A percentile compares a stretch with the other conserved stretches of the same genome.
These are phyloP conservation scores for Pichia sp. DNA, from an alignment of 1,139 yeast species.

Conservation along the genomic window DNA sequence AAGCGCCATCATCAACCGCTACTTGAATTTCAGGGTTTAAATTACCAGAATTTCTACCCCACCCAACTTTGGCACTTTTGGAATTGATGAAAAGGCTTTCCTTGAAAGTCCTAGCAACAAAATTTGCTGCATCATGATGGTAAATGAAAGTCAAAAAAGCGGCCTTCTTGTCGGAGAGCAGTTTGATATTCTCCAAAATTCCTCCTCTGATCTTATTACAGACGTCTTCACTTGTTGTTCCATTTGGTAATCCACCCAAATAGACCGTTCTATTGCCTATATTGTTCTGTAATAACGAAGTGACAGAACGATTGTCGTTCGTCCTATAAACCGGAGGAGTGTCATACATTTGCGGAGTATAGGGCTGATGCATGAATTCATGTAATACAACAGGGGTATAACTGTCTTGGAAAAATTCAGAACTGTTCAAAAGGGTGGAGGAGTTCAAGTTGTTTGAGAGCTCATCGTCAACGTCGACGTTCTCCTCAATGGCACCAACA, in stretches of 20 bases:
- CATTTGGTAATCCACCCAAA: conserved; percentile 81
- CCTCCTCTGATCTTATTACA: conserved; percentile 96
- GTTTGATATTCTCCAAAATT: conserved; percentile 56
- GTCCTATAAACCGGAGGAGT: not conserved
- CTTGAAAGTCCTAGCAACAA: conserved; percentile 54
- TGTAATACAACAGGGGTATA: not conserved
- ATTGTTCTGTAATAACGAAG: conserved; percentile 38
- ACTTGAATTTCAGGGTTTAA: conserved; percentile 71
- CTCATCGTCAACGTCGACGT: not conserved
- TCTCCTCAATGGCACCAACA: too few species aligned
- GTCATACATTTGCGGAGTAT: not conserved
- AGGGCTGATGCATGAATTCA: not conserved
- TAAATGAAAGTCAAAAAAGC: conserved; percentile 91
- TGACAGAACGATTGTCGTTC: not conserved
- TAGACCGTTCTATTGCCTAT: conserved; percentile 90
- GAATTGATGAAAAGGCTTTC: conserved; percentile 80
- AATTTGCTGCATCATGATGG: conserved; percentile 90
- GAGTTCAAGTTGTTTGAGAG: not conserved
- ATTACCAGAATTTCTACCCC: conserved; percentile 96
- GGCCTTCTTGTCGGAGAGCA: conserved; percentile 46
- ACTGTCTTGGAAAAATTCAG: not conserved
- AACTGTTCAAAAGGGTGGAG: not conserved
- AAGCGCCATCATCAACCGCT: conserved; percentile 87
- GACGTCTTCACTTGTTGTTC: conserved; percentile 82
- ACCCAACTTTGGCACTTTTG: conserved; percentile 80